Evolutionary conservation across 208 protist genomes (phyloP).

Genomic region (Trypanosoma boissoni): DNA sequence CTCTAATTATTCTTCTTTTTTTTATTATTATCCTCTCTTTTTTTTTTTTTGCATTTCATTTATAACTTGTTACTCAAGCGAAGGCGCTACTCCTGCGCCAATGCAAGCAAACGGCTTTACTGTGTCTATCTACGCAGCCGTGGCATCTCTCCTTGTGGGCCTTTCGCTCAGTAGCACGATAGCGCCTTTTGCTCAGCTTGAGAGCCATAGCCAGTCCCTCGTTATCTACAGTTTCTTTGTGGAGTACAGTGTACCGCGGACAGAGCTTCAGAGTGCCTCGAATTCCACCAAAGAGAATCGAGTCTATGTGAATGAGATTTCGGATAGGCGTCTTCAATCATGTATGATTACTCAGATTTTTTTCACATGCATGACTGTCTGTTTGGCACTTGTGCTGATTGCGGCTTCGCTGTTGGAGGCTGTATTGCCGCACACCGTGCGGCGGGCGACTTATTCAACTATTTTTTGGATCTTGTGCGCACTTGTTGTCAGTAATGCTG

Average conservation of each 20-base stretch:
- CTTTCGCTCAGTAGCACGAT: slow-evolving; percentile 46
- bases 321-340: slow-evolving; percentile 3
- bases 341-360: slow-evolving; percentile 49
- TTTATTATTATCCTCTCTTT: slow-evolving; percentile 2
- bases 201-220: slow-evolving; percentile 20
- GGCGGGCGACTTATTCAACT: background rate
- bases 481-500: background rate
- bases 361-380: slow-evolving; percentile 26
- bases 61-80: background rate
- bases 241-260: too few relatives aligned
- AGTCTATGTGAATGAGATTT: slow-evolving; percentile 17
- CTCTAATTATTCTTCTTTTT: background rate
- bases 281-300: background rate
- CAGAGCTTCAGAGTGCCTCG: slow-evolving; percentile 3
- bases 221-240: slow-evolving; percentile 36
- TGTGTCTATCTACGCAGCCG: slow-evolving; percentile 34
- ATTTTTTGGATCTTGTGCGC: background rate
- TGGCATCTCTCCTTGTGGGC: slow-evolving; percentile 34
- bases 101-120: slow-evolving; percentile 37
- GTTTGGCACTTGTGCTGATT: slow-evolving; percentile 31
- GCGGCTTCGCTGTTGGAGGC: slow-evolving; percentile 15
- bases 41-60: slow-evolving; percentile 15
- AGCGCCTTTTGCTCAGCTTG: slow-evolving; percentile 32
- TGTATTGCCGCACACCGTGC: background rate
- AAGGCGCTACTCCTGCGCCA: background rate